Percentiles rank a stretch among this genome's conserved stretches.
Evolutionary conservation across 768 basidiomycete genomes (phyloP).

Genomic region (Baorangia bicolor): DNA sequence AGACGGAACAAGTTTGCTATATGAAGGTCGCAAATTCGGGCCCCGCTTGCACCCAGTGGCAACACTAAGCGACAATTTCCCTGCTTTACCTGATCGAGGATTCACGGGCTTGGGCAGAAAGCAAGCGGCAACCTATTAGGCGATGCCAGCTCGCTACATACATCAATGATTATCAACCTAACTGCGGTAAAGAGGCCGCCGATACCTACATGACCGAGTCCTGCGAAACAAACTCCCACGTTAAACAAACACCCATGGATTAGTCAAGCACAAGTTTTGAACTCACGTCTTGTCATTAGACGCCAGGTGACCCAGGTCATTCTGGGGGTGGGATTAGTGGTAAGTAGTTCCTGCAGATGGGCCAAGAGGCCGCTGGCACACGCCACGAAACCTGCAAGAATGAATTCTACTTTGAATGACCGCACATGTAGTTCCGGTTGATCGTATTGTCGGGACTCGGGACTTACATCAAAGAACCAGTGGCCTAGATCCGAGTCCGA

Average conservation of each 20-base stretch:
- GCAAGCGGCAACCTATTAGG: too few relatives aligned
- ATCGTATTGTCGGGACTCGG: not conserved
- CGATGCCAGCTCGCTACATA: not conserved
- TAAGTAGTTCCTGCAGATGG: not conserved
- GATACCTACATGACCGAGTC: not conserved
- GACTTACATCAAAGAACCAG: too few relatives aligned
- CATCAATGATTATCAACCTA: not conserved
- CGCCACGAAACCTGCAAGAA: not conserved
- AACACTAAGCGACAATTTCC: not conserved
- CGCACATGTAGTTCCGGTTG: not conserved
- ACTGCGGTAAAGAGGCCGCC: not conserved
- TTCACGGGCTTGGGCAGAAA: too few relatives aligned
- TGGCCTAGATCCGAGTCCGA: too few relatives aligned
- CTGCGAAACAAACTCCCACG: not conserved
- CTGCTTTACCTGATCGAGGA: too few relatives aligned
- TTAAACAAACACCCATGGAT: not conserved
- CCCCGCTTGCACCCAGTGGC: too few relatives aligned
- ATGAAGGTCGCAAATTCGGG: not conserved
- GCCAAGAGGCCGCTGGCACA: not conserved
- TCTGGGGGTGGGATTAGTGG: not conserved
- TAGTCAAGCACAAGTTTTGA: not conserved
- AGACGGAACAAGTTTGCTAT: not conserved
- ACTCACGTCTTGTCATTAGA: not conserved
- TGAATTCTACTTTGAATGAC: not conserved
- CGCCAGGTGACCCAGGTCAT: not conserved